Percentiles rank a stretch among this genome's conserved stretches.
Evolutionary conservation across 805 yeast species (phyloP).

Genomic region (Barnettozyma siamensis): DNA sequence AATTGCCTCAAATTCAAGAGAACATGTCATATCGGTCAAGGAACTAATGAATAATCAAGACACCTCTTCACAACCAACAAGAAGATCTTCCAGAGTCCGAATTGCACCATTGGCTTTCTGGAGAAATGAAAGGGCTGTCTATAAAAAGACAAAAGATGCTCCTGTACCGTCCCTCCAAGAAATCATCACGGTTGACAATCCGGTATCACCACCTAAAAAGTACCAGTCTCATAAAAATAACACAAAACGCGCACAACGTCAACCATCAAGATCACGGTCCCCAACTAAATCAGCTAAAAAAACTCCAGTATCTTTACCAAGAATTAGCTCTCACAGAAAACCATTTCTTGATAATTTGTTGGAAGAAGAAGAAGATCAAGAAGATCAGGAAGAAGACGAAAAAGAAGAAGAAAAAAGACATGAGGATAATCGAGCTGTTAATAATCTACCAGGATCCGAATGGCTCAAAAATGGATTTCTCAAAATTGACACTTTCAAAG

Average conservation of each 20-base stretch:
- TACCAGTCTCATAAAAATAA: no score
- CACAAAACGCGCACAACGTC: constrained; percentile 10
- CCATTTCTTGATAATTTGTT: constrained; percentile 6
- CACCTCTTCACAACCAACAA: constrained; percentile 30
- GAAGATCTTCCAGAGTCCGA: constrained; percentile 62
- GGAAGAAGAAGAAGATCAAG: constrained; percentile 22
- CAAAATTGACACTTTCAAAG: constrained; percentile 43
- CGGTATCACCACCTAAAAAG: constrained; percentile 9
- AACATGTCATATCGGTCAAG: constrained; percentile 7
- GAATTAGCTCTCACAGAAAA: not conserved
- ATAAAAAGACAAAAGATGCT: constrained; percentile 33
- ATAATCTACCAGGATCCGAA: constrained; percentile 39
- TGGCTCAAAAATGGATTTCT: constrained; percentile 44
- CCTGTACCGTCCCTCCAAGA: constrained; percentile 53
- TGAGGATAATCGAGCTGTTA: no score
- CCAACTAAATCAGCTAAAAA: no score
- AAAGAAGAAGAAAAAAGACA: constrained; percentile 26
- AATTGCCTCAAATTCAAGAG: not conserved
- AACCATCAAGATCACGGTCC: constrained; percentile 6
- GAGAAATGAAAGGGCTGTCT: constrained; percentile 75
- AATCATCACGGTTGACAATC: constrained; percentile 40
- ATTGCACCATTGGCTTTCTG: constrained; percentile 75
- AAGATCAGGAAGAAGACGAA: constrained; percentile 17
- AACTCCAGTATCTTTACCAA: no score
- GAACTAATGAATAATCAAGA: constrained; percentile 2